phyloP scores from a whole-genome alignment of 2,329 filamentous ascomycete genomes.

The Pseudogymnoascus pannorum region DNA sequence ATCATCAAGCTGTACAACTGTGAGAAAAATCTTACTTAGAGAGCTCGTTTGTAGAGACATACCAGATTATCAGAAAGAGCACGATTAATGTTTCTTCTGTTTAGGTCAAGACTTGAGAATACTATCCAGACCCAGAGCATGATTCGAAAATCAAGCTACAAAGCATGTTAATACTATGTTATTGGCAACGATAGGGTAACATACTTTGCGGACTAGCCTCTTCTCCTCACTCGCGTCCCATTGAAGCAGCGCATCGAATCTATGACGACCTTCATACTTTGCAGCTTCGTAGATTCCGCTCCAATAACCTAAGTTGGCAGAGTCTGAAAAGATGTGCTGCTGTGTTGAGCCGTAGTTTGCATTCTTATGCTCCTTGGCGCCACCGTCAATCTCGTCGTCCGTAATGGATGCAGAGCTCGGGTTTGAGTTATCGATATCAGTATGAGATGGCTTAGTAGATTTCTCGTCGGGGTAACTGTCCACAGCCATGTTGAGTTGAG shows the following conservation, averaged over 20 bases:
- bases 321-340: not conserved
- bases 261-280: constrained; percentile 17
- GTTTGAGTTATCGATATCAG: not conserved
- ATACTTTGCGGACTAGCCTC: constrained; percentile 10
- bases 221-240: constrained; percentile 18
- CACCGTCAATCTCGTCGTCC: not conserved
- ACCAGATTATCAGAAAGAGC: constrained; percentile 32
- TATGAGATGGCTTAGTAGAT: not conserved
- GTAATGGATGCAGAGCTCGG: not conserved
- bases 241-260: constrained; percentile 14
- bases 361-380: not conserved
- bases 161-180: not conserved
- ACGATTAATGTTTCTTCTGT: constrained; percentile 31
- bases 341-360: not conserved
- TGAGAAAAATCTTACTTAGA: constrained; percentile 46
- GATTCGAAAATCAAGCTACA: not conserved
- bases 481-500: not conserved
- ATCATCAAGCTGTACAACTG: constrained; percentile 46
- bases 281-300: constrained; percentile 14
- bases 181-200: not conserved
- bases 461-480: not conserved
- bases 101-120: constrained; percentile 32
- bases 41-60: not conserved
- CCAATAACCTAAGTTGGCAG: constrained; percentile 12
- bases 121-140: constrained; percentile 27